A percentile compares a stretch with the other conserved stretches of the same genome.
These are phyloP conservation scores for Diphasiastrum complanatum DNA, from an alignment of 83 land plant species.

Conservation along the genomic window DNA sequence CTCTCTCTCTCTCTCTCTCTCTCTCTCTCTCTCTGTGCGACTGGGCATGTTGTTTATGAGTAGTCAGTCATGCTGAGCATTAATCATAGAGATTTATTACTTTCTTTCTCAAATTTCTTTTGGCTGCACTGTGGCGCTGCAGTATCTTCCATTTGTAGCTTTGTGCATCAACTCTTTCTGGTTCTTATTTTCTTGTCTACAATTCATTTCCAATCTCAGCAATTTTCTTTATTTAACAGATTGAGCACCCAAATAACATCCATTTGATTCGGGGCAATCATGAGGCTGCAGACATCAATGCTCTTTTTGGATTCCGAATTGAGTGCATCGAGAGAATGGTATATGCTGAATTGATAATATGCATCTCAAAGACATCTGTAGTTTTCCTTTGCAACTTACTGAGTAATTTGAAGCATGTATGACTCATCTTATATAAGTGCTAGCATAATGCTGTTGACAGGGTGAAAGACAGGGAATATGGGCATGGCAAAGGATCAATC, in stretches of 20 bases:
- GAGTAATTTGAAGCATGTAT: no score
- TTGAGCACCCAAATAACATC: slow-evolving; percentile 11
- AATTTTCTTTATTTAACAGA: no score
- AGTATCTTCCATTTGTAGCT: no score
- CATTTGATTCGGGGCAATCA: slow-evolving; percentile 13
- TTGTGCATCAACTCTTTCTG: no score
- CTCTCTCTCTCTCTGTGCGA: no score
- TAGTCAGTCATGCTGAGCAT: no score
- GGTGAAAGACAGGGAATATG: slow-evolving; percentile 36
- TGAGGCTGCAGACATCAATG: slow-evolving; percentile 26
- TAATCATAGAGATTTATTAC: no score
- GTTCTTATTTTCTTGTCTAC: neutral
- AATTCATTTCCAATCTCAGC: no score
- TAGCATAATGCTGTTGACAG: slow-evolving; percentile 3
- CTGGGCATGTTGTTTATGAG: no score
- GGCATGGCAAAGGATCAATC: slow-evolving; percentile 39
- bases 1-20: no score
- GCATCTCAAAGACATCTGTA: neutral
- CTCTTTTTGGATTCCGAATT: slow-evolving; percentile 15
- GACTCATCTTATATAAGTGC: neutral
- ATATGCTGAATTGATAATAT: neutral
- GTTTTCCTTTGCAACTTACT: neutral
- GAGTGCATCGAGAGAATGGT: slow-evolving; percentile 16
- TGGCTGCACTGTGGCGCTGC: no score
- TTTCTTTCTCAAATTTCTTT: no score